Evolutionary conservation across 805 yeast species (phyloP).

Genomic region (Cyberlindnera petersonii): DNA sequence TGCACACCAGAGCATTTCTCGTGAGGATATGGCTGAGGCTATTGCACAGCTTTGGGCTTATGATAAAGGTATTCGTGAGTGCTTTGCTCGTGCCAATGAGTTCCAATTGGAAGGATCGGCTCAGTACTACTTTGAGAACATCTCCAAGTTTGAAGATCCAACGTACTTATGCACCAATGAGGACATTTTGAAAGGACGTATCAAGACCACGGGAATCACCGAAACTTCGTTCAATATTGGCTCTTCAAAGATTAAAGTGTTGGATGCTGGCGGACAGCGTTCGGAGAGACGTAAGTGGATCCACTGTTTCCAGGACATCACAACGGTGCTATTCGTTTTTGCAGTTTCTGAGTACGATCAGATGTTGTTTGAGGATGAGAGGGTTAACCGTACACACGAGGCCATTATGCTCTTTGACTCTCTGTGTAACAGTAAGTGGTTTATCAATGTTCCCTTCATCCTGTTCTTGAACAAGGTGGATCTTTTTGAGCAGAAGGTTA

Average conservation of each 20-base stretch:
- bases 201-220: constrained; percentile 93
- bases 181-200: constrained; percentile 86
- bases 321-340: constrained; percentile 81
- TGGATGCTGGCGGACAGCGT: constrained; percentile 97
- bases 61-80: constrained; percentile 62
- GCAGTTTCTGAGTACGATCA: constrained; percentile 94
- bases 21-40: constrained; percentile 66
- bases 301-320: constrained; percentile 87
- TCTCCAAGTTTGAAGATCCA: constrained; percentile 59
- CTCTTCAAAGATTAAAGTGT: constrained; percentile 62
- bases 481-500: constrained; percentile 67
- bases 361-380: constrained; percentile 81
- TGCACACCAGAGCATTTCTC: constrained; percentile 22
- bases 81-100: constrained; percentile 60
- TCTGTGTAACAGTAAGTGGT: constrained; percentile 82
- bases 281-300: constrained; percentile 92
- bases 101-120: constrained; percentile 87
- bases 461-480: constrained; percentile 88
- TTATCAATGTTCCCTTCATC: constrained; percentile 79
- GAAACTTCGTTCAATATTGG: constrained; percentile 76
- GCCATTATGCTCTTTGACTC: constrained; percentile 80
- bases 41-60: constrained; percentile 63
- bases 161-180: constrained; percentile 68
- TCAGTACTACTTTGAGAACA: constrained; percentile 71
- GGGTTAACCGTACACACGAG: constrained; percentile 89